Evolutionary conservation across 2,329 filamentous ascomycete genomes (phyloP), one percentile per base, ranked within the genome.

Genomic region (Coleophoma cylindrospora): DNA sequence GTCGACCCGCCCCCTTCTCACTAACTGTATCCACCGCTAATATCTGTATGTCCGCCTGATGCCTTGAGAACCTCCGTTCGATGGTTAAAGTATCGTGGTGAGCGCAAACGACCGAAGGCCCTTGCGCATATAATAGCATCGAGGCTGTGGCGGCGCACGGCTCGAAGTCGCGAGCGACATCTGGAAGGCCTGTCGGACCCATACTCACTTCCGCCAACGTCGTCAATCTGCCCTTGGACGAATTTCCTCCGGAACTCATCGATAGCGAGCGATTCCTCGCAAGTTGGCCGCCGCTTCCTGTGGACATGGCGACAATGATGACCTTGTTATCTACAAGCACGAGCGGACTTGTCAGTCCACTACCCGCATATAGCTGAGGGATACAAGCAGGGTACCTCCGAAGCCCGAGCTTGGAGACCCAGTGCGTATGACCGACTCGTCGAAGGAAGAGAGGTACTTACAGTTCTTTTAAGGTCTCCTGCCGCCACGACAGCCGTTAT

Each of bases 21-120:
- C 91, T 96, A 50, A 89, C 83, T 64, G 91, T 97, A 67, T 99
- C 94, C 48, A 95, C 91, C 1, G 86, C 85, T 49, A 99, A 82
- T 62, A 96, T 79, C 49, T 86, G 79, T 32, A 99, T 84, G 57
- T 95, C 86, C 55, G 95, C 88, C 34, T 81, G 79, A 67, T 99
- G 94, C 52, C 84, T 80, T 27, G 87, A 83, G 65, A 97, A 97
- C 15, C 87, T 81, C 53, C 91, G 79, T 64, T 97, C 92, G 57
- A 97, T 86, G 15, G 87, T 89, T 49, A 99, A 73, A 3, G 89
- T 95, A 65, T 97, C 92, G 70, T 97, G 92, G 63, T 95, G 91
- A 33, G 92, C 84, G 67, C 91, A 94, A 21, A 96, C 77, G 51
- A 99, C 84, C 7, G 84, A 81, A 48, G 84, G 84, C 33, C 89